Evolutionary conservation across 768 basidiomycete species (phyloP), one percentile per base, ranked within the genome.

Genomic region (Leccinum truebloodii): DNA sequence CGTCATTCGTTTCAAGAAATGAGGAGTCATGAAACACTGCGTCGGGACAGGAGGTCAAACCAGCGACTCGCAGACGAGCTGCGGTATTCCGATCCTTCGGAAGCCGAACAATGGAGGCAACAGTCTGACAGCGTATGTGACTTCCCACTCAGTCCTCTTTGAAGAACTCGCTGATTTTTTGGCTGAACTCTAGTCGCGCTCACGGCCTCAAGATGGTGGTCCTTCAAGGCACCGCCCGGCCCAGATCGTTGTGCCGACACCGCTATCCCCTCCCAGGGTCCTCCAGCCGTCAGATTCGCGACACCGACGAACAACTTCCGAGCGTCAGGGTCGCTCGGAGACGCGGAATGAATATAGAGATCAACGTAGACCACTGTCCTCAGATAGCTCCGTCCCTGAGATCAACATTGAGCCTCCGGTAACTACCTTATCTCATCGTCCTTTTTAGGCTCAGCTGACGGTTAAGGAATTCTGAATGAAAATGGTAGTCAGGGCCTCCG

Each of bases 21-120:
- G 61, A 59, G 61, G 20, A 67, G 66, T 4, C 61, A 55, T 18
- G 73, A 70, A 22, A 63, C 63, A 0, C 28, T 60, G 4, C 63
- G 57, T 10, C 65, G 55, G 14, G 66, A 70, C 7, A 60, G 61
- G 52, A 63, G 51, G 49, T 34, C 65, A 28, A 76, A 69, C 6
- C 75, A 77, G 14, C 58, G 62, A 18, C 57, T 76, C 9, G 75
- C 75, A 20, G 76, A 77, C 20, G 72, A 71, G n/a, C 52, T 77
- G 30, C 66, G 75, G 39, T 73, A 76, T 57, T 77, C 76, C 9
- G 60, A 77, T 56, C 73, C 76, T 34, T 59, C 69, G 3, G 62
- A 65, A 54, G 53, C 67, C 3, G 75, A 75, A 28, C 61, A 65
- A n/a, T 77, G 75, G 76, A 59, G 76, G 52, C 67, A 57, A 26